A percentile compares a stretch with the other conserved stretches of the same genome.
Evolutionary conservation across 2,329 filamentous ascomycete species (phyloP).

Genomic region (Nemania sp.): DNA sequence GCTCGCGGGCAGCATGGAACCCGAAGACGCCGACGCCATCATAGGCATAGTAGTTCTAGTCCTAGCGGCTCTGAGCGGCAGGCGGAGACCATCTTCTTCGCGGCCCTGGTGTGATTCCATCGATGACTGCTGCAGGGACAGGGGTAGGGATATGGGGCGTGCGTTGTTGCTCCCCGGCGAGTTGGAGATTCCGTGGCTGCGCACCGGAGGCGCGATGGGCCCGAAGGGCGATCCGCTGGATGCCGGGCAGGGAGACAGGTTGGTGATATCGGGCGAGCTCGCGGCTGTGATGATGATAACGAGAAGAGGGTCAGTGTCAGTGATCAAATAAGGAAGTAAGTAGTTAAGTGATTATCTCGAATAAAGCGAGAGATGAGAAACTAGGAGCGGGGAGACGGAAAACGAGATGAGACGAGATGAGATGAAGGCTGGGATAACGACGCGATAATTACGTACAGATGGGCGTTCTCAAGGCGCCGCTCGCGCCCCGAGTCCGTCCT

Average conservation of each 20-base stretch:
- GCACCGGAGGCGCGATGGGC: constrained; percentile 39
- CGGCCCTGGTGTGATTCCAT: not conserved
- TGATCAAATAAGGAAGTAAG: too few relatives aligned
- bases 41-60: not conserved
- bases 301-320: not conserved
- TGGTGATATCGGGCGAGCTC: constrained; percentile 1
- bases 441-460: constrained; percentile 35
- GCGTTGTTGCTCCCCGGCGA: not conserved
- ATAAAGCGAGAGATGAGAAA: too few relatives aligned
- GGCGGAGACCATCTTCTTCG: too few relatives aligned
- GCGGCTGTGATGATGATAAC: not conserved
- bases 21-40: too few relatives aligned
- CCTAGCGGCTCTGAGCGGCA: too few relatives aligned
- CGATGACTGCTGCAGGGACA: not conserved
- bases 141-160: too few relatives aligned
- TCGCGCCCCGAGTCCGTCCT: constrained; percentile 12
- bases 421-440: not conserved
- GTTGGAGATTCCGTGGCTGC: constrained; percentile 5
- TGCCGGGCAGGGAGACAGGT: constrained; percentile 18
- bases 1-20: constrained; percentile 16
- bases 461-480: constrained; percentile 20
- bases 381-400: too few relatives aligned
- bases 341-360: too few relatives aligned
- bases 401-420: too few relatives aligned
- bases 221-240: constrained; percentile 40